phyloP scores from a whole-genome alignment of 2,329 filamentous ascomycete genomes.

The Arthrocladium fulminans region DNA sequence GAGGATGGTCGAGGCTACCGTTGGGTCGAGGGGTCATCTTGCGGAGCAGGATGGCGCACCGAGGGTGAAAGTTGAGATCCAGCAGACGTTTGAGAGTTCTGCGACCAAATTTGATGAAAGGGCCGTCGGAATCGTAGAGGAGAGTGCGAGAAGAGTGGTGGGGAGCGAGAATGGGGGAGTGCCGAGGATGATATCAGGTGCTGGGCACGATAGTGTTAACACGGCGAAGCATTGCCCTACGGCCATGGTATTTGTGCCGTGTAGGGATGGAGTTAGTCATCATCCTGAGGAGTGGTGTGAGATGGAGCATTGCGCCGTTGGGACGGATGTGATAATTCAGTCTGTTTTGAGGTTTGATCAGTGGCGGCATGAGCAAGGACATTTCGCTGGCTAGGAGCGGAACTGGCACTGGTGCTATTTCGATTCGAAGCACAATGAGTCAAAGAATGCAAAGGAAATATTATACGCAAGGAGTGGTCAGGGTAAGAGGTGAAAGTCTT shows the following conservation, averaged over 20 bases:
- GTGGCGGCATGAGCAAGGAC: conserved; percentile 25
- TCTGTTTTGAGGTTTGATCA: conserved; percentile 38
- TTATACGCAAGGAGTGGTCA: too few species aligned
- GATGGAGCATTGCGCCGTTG: conserved; percentile 45
- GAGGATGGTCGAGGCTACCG: conserved; percentile 5
- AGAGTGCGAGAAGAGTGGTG: conserved; percentile 50
- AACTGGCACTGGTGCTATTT: too few species aligned
- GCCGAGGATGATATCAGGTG: conserved; percentile 51
- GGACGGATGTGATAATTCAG: conserved; percentile 20
- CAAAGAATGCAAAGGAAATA: too few species aligned
- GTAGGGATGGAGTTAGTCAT: conserved; percentile 54
- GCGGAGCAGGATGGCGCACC: neutral
- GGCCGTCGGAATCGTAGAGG: conserved; percentile 57
- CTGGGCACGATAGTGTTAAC: conserved; percentile 59
- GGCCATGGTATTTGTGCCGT: conserved; percentile 60
- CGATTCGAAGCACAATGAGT: too few species aligned
- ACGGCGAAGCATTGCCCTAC: conserved; percentile 52
- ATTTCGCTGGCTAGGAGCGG: conserved; percentile 4
- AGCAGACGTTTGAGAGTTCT: conserved; percentile 30
- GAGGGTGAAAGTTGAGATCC: conserved; percentile 8
- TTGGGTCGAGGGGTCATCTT: conserved; percentile 8
- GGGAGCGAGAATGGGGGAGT: conserved; percentile 36
- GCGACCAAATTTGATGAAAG: conserved; percentile 49
- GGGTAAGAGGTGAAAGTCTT: too few species aligned
- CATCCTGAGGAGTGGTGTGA: conserved; percentile 55